Percentiles rank a stretch among this genome's conserved stretches.
Conservation (phyloP, 306 rosid species). For the Quercus cerris region DNA sequence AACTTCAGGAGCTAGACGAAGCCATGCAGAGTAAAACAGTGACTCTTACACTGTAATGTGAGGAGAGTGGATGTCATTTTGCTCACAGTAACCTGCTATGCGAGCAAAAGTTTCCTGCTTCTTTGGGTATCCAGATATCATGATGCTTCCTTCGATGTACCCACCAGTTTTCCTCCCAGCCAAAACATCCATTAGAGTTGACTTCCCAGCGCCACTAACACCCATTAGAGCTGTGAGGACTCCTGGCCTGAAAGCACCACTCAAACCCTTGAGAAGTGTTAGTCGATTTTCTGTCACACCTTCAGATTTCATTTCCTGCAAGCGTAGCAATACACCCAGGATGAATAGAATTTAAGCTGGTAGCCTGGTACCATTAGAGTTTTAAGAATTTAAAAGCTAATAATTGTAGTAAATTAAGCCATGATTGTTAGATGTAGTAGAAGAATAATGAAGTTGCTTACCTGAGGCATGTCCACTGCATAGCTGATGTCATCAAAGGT, state of each 20-base stretch:
- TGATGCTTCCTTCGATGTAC: constrained; percentile 54
- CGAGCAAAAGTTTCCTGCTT: constrained; percentile 85
- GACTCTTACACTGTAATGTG: constrained; percentile 85
- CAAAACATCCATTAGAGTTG: constrained; percentile 86
- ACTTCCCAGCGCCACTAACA: constrained; percentile 87
- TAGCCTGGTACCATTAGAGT: too few species aligned
- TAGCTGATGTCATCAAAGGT: constrained; percentile 76
- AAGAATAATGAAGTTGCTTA: not conserved
- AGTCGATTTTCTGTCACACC: constrained; percentile 32
- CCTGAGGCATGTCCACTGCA: constrained; percentile 79
- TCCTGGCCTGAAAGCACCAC: constrained; percentile 85
- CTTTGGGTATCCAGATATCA: constrained; percentile 66
- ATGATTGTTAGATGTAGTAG: too few species aligned
- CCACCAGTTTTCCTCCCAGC: constrained; percentile 94
- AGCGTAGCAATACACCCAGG: not conserved
- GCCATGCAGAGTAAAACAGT: constrained; percentile 76
- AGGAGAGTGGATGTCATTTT: constrained; percentile 87
- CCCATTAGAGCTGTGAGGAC: constrained; percentile 87
- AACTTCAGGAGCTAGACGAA: constrained; percentile 60
- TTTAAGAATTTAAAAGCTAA: too few species aligned
- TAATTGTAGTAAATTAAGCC: too few species aligned
- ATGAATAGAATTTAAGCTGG: too few species aligned
- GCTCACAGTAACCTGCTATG: constrained; percentile 90
- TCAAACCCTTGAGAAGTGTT: constrained; percentile 71
- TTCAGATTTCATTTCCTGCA: constrained; percentile 44